Evolutionary conservation across 169 alveolate genomes (phyloP), one percentile per base, ranked within the genome.

Genomic region (Amoebophrya sp.): DNA sequence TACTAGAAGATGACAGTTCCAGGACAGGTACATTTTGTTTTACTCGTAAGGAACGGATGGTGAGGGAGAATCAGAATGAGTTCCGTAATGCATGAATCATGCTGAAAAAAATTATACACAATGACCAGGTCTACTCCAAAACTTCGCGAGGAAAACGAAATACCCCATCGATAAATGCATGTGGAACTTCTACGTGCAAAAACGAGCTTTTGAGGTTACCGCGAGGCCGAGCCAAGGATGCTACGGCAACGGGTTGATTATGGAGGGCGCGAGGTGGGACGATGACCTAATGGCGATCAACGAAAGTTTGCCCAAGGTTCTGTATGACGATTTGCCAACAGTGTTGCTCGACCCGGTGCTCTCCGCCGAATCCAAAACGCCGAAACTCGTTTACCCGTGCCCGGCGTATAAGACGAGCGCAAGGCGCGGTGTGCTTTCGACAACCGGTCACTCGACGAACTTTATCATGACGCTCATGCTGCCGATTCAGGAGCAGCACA

Each of bases 181-280:
- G 25, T 96, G 96, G 92, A 96, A 95, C 40, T 96, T 95, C 93
- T 92, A 95, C 35, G 83, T 66, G 7, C 40, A 23, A 12, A 77
- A 47, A 77, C 89, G 91, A 0, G 12, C 83, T 2, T 66, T 66
- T 25, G 83, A 93, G 77, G 93, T 92, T 91, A 32, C 89, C 0
- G 92, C 14, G 53, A 40, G 39, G 66, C 97, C 97, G 14, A 95
- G 95, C 90, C 96, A 93, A 90, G 99, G 99, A 41, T 96, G 97
- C 91, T 95, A 94, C 92, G 95, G 96, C 41, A 95, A 97, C 91
- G 98, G 98, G 40, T 94, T 97, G 94, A 97, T 94, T 91, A 77
- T 97, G 89, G 98, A 97, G 92, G 99, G 99, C 29, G 98, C 98
- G 77, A 94, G 97, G 92, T 97, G 98, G 98, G 97, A 96, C 92